These are phyloP conservation scores for Phylloporus rhodoxanthus DNA, from an alignment of 768 basidiomycete species.

Conservation along the genomic window DNA sequence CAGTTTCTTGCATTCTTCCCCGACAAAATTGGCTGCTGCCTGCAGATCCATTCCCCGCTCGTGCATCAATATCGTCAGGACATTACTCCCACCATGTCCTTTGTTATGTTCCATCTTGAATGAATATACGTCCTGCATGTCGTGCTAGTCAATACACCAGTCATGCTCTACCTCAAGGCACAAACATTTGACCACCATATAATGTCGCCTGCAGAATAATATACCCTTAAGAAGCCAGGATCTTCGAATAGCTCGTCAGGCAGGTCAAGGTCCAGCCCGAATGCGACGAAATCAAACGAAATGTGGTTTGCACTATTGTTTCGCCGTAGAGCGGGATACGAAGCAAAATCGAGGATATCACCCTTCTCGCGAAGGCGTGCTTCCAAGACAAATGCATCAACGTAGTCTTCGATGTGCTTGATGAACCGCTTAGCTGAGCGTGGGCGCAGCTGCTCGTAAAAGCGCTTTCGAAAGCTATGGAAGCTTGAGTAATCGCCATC, in stretches of 20 bases:
- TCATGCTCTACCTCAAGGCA: constrained; percentile 1
- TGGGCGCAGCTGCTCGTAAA: constrained; percentile 40
- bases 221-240: constrained; percentile 46
- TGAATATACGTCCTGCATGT: constrained; percentile 57
- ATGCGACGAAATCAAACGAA: constrained; percentile 60
- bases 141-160: neutral
- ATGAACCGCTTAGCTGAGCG: constrained; percentile 39
- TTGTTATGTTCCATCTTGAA: constrained; percentile 69
- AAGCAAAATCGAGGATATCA: constrained; percentile 47
- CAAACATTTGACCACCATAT: constrained; percentile 69
- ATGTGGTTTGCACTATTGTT: constrained; percentile 64
- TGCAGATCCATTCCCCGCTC: constrained; percentile 50
- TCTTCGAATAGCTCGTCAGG: constrained; percentile 58
- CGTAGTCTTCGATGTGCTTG: constrained; percentile 49
- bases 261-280: constrained; percentile 55
- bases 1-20: constrained; percentile 43
- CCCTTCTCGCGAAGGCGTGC: constrained; percentile 55
- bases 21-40: constrained; percentile 53
- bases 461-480: constrained; percentile 48
- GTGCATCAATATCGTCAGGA: constrained; percentile 63
- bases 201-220: constrained; percentile 57
- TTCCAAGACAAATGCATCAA: constrained; percentile 52
- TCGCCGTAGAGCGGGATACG: constrained; percentile 54
- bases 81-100: constrained; percentile 60
- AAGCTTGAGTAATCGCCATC: neutral